Evolutionary conservation across 768 basidiomycete species (phyloP), one percentile per base, ranked within the genome.

Genomic region (Cystofilobasidium bisporidii): DNA sequence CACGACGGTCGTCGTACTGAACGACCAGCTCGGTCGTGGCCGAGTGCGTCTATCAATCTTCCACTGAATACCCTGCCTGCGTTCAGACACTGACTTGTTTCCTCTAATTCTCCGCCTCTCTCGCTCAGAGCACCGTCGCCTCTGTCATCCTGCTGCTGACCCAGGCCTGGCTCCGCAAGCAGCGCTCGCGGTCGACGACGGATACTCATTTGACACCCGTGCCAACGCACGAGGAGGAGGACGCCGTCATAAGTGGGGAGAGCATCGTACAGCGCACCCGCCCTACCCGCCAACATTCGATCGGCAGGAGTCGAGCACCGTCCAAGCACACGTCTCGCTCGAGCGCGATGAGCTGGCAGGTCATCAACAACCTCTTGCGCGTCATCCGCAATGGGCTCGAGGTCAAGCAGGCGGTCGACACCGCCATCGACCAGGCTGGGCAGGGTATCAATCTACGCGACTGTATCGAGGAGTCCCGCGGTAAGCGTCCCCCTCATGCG

Each of bases 301-400:
- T 40, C 40, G 43, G 24, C 50, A 56, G 32, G 28, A n/a, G 17
- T 26, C n/a, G 65, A 9, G 26, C 57, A 45, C 28, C 26, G 28
- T 38, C 45, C 63, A 14, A 28, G 61, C 18, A 33, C 56, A 61
- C 61, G 63, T 69, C 28, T 73, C 72, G 38, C 75, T 73, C 76
- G 28, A 56, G 40, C 17, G 81, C 85, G 18, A 84, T 84, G 66
- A 90, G 88, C 0, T 93, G 90, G 75, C 85, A 88, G 73, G 82
- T 90, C 43, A 90, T 97, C 76, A 92, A 96, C 74, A 94, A 87
- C 78, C 80, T 91, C 11, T 80, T 94, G 33, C 84, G 91, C 43
- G 89, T 97, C 20, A 83, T 94, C 60, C 84, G 91, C 56, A 87
- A 86, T 74, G 93, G 96, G 0, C 83, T 87, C 26, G 82, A 84